Evolutionary conservation across 805 yeast genomes (phyloP).

Genomic region (Candida parachauliodes): DNA sequence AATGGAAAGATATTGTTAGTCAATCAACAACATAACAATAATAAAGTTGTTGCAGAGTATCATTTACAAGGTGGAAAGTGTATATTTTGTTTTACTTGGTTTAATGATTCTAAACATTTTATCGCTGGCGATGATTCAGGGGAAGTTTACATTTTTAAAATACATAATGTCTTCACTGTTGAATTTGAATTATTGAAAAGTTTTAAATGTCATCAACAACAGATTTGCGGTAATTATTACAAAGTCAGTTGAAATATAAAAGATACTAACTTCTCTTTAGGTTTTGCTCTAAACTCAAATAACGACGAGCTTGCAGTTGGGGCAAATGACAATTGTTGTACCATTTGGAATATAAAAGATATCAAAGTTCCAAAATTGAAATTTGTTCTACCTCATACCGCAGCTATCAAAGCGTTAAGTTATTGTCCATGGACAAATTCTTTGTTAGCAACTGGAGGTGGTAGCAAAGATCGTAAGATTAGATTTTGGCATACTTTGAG

Average conservation of each 20-base stretch:
- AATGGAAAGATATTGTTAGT: slow-evolving; percentile 51
- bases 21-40: slow-evolving; percentile 24
- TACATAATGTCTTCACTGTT: slow-evolving; percentile 12
- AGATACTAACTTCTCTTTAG: too few relatives aligned
- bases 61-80: slow-evolving; percentile 28
- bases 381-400: slow-evolving; percentile 60
- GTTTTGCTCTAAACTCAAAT: slow-evolving; percentile 56
- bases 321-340: slow-evolving; percentile 77
- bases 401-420: slow-evolving; percentile 88
- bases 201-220: slow-evolving; percentile 30
- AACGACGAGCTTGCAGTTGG: slow-evolving; percentile 68
- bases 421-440: slow-evolving; percentile 88
- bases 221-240: slow-evolving; percentile 33
- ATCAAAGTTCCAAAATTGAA: slow-evolving; percentile 38
- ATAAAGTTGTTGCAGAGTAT: slow-evolving; percentile 12
- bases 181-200: slow-evolving; percentile 9
- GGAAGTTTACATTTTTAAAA: slow-evolving; percentile 43
- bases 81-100: slow-evolving; percentile 62
- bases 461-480: slow-evolving; percentile 74
- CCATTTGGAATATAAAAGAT: slow-evolving; percentile 66
- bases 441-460: slow-evolving; percentile 87
- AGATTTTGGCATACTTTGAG: slow-evolving; percentile 83
- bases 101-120: slow-evolving; percentile 39
- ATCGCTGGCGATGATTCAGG: slow-evolving; percentile 69
- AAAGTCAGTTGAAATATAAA: too few relatives aligned